Evolutionary conservation across 768 basidiomycete species (phyloP).

Genomic region (Termitomyces eurrhizus): DNA sequence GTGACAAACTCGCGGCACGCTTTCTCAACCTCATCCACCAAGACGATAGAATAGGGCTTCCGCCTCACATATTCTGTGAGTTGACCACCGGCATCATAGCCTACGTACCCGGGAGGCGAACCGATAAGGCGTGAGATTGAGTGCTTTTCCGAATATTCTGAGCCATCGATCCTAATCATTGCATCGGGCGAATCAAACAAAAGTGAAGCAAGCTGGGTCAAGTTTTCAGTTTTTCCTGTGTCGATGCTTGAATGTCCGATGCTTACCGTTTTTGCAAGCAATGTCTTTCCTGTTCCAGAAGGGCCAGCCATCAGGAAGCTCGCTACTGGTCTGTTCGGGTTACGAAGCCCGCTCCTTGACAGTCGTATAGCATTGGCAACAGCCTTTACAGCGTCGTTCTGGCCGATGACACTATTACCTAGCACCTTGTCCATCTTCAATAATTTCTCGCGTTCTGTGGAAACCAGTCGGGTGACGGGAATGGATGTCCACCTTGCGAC

Average conservation of each 20-base stretch:
- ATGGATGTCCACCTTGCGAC: constrained; percentile 92
- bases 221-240: neutral
- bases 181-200: constrained; percentile 90
- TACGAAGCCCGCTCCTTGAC: constrained; percentile 90
- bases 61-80: constrained; percentile 91
- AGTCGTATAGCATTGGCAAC: constrained; percentile 93
- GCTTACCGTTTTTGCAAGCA: constrained; percentile 84
- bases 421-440: constrained; percentile 84
- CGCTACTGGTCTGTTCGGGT: constrained; percentile 83
- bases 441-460: constrained; percentile 89
- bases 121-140: constrained; percentile 51
- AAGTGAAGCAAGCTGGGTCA: constrained; percentile 70
- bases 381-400: constrained; percentile 86
- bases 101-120: constrained; percentile 84
- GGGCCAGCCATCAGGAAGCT: constrained; percentile 93
- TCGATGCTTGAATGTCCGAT: neutral
- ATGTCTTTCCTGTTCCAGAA: constrained; percentile 87
- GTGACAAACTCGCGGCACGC: constrained; percentile 64
- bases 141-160: constrained; percentile 84
- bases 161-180: constrained; percentile 90
- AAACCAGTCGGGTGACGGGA: constrained; percentile 81
- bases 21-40: constrained; percentile 91
- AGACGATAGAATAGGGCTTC: constrained; percentile 83
- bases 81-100: constrained; percentile 86
- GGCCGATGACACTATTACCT: constrained; percentile 76